phyloP scores from a whole-genome alignment of 345 rosid species.

The Rubroshorea leprosula region DNA sequence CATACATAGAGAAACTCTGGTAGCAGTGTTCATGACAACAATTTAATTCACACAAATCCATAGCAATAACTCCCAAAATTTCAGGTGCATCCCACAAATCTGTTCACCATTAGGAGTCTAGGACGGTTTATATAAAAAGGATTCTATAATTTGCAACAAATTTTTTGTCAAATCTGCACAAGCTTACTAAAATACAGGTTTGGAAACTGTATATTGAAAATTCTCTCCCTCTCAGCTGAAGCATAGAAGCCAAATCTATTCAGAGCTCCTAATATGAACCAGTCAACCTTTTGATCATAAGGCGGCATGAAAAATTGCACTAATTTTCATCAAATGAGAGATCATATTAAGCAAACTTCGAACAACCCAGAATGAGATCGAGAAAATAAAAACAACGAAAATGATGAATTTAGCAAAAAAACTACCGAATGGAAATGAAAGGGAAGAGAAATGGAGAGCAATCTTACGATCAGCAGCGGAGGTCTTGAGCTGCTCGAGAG shows the following conservation, averaged over 20 bases:
- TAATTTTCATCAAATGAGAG: too few relatives aligned
- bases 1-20: too few relatives aligned
- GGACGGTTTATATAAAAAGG: too few relatives aligned
- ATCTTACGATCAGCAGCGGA: slow-evolving; percentile 57
- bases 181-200: not conserved
- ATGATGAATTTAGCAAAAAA: not conserved
- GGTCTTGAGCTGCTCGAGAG: slow-evolving; percentile 64
- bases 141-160: not conserved
- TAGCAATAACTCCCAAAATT: too few relatives aligned
- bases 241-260: not conserved
- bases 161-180: not conserved
- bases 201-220: not conserved
- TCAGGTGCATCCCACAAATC: too few relatives aligned
- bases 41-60: too few relatives aligned
- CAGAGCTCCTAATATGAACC: not conserved
- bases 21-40: too few relatives aligned
- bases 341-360: slow-evolving; percentile 14
- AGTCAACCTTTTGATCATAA: not conserved
- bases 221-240: not conserved
- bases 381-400: slow-evolving; percentile 5
- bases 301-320: too few relatives aligned
- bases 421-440: not conserved
- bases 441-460: not conserved
- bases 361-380: too few relatives aligned
- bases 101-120: too few relatives aligned